Base-by-base conservation (phyloP, 495 filamentous ascomycete species). In the Neurospora sp. region DNA sequence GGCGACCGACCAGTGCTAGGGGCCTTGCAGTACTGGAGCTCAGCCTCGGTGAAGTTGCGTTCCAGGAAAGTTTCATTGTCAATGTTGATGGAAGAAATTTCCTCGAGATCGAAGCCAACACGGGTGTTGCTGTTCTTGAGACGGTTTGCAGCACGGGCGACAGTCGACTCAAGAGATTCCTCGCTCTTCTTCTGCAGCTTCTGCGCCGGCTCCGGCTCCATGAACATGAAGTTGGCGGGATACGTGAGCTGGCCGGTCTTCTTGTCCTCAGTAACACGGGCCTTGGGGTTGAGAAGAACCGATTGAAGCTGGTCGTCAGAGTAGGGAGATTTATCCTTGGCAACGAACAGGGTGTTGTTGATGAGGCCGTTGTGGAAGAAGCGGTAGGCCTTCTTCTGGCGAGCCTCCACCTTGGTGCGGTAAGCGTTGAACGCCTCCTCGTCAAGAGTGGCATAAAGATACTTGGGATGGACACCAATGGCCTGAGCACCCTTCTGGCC, bases 401-500 rank as follows among this genome's bases (percentile, higher is more conserved):
- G 89, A 7, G 93, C 89, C 76, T 92, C 90, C 27, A 97, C 94
- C 86, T 96, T 98, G 76, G 84, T 82, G 79, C 90, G 91, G 87
- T 99, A 99, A 68, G 87, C 84, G 65, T 89, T 81, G 82, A 91
- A 98, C 69, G 94, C 91, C 38, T 91, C 84, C 82, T 92, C 87
- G 81, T 98, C 94, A 40, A 99, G 92, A n/a, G 92, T 90, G 39
- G 96, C 96, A 79, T 90, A 99, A 71, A 99, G 90, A 81, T 98
- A 99, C 81, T 91, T 94, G 72, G 96, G 93, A 81, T 98, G 95
- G 70, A 99, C 92, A 83, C 95, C 96, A 79, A 99, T 94, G 65
- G 91, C 94, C 83, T 98, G 96, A 69, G 96, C 94, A 78, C 96
- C 96, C 89, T 98, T 98, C 83, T 99, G 96, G 73, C 96, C 96